Percentiles rank a stretch among this genome's conserved stretches.
phyloP scores from a whole-genome alignment of 331 rosid genomes.

The Stylosanthes scabra region DNA sequence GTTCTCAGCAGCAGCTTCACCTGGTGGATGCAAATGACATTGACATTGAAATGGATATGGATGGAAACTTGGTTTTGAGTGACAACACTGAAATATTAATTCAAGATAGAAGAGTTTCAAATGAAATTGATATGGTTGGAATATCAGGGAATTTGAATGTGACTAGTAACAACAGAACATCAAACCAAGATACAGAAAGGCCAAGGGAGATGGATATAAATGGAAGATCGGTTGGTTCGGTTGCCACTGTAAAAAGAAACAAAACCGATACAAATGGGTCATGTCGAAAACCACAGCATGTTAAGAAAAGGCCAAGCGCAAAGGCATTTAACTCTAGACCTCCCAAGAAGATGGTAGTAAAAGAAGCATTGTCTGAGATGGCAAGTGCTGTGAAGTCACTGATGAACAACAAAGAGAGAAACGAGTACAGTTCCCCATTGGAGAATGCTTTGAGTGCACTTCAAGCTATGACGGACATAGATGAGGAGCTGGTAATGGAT shows the following conservation, averaged over 20 bases:
- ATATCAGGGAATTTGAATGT: slow-evolving; percentile 19
- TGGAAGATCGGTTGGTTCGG: slow-evolving; percentile 17
- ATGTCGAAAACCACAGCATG: neutral
- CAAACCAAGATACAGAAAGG: slow-evolving; percentile 36
- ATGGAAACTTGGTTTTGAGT: slow-evolving; percentile 28
- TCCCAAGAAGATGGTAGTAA: slow-evolving; percentile 43
- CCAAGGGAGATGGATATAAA: slow-evolving; percentile 22
- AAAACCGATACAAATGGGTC: slow-evolving; percentile 9
- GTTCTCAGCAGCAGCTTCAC: slow-evolving; percentile 34
- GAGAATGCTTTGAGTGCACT: slow-evolving; percentile 70
- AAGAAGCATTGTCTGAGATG: slow-evolving; percentile 63
- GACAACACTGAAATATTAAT: slow-evolving; percentile 21
- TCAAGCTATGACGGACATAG: slow-evolving; percentile 68
- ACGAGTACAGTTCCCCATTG: slow-evolving; percentile 31
- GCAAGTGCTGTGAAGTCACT: slow-evolving; percentile 58
- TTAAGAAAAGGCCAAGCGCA: slow-evolving; percentile 37
- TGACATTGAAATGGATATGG: slow-evolving; percentile 43
- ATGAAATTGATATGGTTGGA: slow-evolving; percentile 16
- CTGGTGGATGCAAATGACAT: slow-evolving; percentile 32
- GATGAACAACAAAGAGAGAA: slow-evolving; percentile 45
- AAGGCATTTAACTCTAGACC: slow-evolving; percentile 18
- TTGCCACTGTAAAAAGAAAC: neutral
- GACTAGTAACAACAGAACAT: slow-evolving; percentile 29
- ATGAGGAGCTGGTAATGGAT: slow-evolving; percentile 74
- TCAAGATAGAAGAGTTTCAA: slow-evolving; percentile 15